phyloP scores from a whole-genome alignment of 73 alveolate species.

The Paramecium caudatum region DNA sequence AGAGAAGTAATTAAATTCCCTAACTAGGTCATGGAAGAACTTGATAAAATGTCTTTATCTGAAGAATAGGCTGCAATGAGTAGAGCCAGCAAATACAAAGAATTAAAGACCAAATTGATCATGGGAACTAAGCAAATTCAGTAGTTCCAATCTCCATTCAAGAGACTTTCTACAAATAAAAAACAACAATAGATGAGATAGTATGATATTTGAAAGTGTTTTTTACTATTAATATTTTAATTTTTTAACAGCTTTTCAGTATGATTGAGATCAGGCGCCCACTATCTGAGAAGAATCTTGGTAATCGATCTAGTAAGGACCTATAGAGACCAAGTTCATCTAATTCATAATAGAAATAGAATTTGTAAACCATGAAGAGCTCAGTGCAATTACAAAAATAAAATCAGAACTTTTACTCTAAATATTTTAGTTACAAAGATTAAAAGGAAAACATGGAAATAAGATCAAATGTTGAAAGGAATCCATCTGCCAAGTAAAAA shows the following conservation, averaged over 20 bases:
- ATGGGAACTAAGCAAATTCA: constrained; percentile 18
- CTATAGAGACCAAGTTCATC: constrained; percentile 35
- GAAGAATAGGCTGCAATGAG: background rate
- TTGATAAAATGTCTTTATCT: background rate
- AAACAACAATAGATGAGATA: constrained; percentile 12
- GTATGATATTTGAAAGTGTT: constrained; percentile 13
- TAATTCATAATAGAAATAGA: background rate
- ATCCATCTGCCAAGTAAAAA: background rate
- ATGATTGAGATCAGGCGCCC: constrained; percentile 51
- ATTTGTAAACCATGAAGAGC: constrained; percentile 26
- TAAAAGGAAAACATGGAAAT: constrained; percentile 38
- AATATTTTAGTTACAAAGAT: constrained; percentile 53
- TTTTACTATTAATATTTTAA: constrained; percentile 30
- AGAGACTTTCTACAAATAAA: constrained; percentile 31
- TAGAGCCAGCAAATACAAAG: constrained; percentile 29
- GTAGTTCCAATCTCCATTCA: constrained; percentile 36
- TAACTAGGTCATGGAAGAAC: constrained; percentile 43
- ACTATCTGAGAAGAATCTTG: constrained; percentile 58
- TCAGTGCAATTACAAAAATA: constrained; percentile 47
- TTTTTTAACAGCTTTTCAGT: background rate
- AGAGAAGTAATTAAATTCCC: background rate
- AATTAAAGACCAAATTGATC: constrained; percentile 30
- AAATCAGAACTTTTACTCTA: constrained; percentile 42
- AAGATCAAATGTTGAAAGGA: background rate
- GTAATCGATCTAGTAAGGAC: constrained; percentile 4